Conservation (phyloP, 2,329 filamentous ascomycete species). For the Apiospora sp. region DNA sequence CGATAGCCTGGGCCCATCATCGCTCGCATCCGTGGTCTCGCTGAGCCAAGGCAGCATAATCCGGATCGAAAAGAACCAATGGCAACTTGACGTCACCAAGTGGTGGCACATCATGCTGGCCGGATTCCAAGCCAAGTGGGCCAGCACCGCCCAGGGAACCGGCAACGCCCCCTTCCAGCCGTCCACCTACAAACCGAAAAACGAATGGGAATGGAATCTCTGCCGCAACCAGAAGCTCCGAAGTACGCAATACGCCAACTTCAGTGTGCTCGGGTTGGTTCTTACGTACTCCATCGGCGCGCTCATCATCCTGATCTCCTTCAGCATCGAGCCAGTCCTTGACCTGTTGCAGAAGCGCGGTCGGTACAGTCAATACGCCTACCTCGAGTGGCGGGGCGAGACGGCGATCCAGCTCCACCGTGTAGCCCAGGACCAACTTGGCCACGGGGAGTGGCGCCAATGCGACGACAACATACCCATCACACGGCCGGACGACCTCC, state of each 20-base stretch:
- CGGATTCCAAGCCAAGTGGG: too few species aligned
- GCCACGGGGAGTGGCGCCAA: not conserved
- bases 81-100: too few species aligned
- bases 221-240: too few species aligned
- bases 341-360: not conserved
- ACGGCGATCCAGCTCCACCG: constrained; percentile 18
- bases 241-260: not conserved
- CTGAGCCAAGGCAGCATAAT: too few species aligned
- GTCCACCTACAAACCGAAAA: too few species aligned
- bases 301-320: not conserved
- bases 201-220: too few species aligned
- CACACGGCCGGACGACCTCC: not conserved
- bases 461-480: not conserved
- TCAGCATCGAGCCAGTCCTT: not conserved
- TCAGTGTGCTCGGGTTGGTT: not conserved
- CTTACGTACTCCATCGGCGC: not conserved
- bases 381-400: constrained; percentile 5
- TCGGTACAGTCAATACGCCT: not conserved
- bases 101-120: too few species aligned
- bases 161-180: too few species aligned
- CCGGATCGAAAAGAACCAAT: too few species aligned
- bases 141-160: too few species aligned
- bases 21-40: not conserved
- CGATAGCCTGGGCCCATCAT: not conserved
- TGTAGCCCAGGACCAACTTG: constrained; percentile 10